Conservation (phyloP, 1,284 basidiomycete genomes). For the Leccinum fuscescens region DNA sequence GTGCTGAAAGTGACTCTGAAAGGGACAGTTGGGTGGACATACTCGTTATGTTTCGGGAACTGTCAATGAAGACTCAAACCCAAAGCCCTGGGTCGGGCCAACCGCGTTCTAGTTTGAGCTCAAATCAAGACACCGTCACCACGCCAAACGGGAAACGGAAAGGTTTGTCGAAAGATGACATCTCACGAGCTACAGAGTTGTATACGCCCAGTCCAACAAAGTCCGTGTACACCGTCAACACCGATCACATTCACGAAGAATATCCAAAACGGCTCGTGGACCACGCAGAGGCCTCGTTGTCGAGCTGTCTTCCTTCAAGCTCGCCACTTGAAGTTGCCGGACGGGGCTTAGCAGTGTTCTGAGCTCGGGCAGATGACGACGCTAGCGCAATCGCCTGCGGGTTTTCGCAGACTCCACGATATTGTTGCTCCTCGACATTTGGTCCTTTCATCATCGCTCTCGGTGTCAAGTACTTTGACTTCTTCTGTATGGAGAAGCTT, state of each 20-base stretch:
- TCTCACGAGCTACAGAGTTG: constrained; percentile 44
- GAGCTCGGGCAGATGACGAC: constrained; percentile 58
- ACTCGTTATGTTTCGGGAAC: constrained; percentile 71
- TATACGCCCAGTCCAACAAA: too few relatives aligned
- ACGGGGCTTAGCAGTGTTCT: constrained; percentile 42
- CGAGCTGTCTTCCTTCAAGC: constrained; percentile 50
- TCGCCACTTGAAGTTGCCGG: constrained; percentile 44
- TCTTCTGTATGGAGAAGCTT: too few relatives aligned
- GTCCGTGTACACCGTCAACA: too few relatives aligned
- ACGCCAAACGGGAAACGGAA: constrained; percentile 40
- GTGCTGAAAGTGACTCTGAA: constrained; percentile 92
- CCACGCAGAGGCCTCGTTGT: constrained; percentile 54
- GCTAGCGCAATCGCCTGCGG: too few relatives aligned
- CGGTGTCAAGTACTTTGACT: too few relatives aligned
- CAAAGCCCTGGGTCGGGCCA: constrained; percentile 33
- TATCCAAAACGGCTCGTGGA: constrained; percentile 42
- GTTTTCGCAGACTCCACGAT: too few relatives aligned
- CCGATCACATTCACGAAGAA: constrained; percentile 23
- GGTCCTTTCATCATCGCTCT: too few relatives aligned
- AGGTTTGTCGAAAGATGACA: constrained; percentile 61
- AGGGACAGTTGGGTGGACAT: constrained; percentile 95
- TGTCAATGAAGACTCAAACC: constrained; percentile 60
- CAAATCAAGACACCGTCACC: constrained; percentile 38
- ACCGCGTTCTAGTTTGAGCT: constrained; percentile 61
- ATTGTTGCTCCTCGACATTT: too few relatives aligned